Base-by-base conservation (phyloP, 805 yeast genomes). In the Kluyveromyces dobzhanskii region DNA sequence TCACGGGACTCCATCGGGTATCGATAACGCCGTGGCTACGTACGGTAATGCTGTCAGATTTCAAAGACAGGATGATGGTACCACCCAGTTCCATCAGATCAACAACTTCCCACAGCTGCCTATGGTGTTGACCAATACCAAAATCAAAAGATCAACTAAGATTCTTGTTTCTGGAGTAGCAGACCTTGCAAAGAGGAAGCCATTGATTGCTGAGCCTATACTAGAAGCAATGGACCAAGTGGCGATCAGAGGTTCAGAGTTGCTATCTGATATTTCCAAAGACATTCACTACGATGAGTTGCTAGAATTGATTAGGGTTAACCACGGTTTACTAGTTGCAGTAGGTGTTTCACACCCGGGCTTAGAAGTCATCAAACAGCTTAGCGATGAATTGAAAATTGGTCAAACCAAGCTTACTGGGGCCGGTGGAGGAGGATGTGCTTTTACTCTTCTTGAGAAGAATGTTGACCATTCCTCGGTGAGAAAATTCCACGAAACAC, bases 361-460 rank as follows among this genome's bases (percentile, higher is more conserved):
- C n/a, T 67, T 92, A 42, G 98, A 92, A 56, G 66, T 69, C 37
- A 76, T 90, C 21, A 80, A 78, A 51, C 62, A 74, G 16, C 64
- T 76, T n/a, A 72, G 85, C 17, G 88, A 83, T 53, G 70, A 69
- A 37, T 51, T 75, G 41, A 56, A 66, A 3, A 59, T 92, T 13
- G 98, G 98, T 6, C 78, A 82, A 42, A 90, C 98, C 0, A 92
- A 92, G 59, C 71, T 92, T 39, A 92, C 98, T 0, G 98, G 98
- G 30, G 98, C 98, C 0, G 98, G 98, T 26, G 98, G 98, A 16
- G 98, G 98, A 37, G 98, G 98, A 2, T 92, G 98, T 67, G 95
- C 97, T 9, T 81, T 92, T 40, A 92, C 97, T 0, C 62, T 92
- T 28, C 67, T 88, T 12, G 65, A 73, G 35, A 48, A 50, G 13